Base-by-base conservation (phyloP, 192 early-diverging fungal species). In the Dissophora globulifera region DNA sequence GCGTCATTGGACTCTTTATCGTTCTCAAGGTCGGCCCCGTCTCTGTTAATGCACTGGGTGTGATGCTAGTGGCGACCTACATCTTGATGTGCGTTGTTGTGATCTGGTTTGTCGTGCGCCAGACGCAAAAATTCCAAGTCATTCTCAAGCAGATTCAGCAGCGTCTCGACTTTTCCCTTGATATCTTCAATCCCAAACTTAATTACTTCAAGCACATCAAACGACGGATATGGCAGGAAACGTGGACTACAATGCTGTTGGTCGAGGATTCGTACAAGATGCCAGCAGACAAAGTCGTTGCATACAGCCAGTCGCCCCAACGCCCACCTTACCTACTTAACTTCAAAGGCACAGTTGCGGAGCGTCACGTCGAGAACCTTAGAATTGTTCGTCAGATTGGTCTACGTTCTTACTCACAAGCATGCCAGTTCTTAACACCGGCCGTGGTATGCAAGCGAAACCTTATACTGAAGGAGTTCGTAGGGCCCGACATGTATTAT, bases 401-500 rank as follows among this genome's bases (percentile, higher is more conserved):
- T 0, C 64, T 83, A 15, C 41, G 62, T 23, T 78, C 81, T 2
- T 90, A 89, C 74, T 67, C 74, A 31, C 52, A 62, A 20, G 63
- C 75, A 8, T 58, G 64, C 16, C 69, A 69, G 54, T 67, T 80
- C 67, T 62, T 83, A 82, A 67, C 80, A 1, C 59, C 62, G 3
- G 54, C 74, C 20, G 46, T 81, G 41, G 56, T 62, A 9, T 54
- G 58, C 13, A 70, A 78, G 48, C 62, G 74, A 25, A 19, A 38
- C n/a, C 20, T 72, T 11, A 87, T 90, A 17, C 50, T 82, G 15
- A 74, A 78, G 2, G 53, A 64, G 58, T 83, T 81, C 49, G 85
- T 86, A 15, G 89, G 89, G 0, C 86, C 86, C 15, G 89, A 90
- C 58, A 87, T 89, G 86, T 90, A 86, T 65, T 90, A 86, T 54